These are phyloP conservation scores for Candolleomyces aberdarensis DNA, from an alignment of 768 basidiomycete species.

Conservation along the genomic window DNA sequence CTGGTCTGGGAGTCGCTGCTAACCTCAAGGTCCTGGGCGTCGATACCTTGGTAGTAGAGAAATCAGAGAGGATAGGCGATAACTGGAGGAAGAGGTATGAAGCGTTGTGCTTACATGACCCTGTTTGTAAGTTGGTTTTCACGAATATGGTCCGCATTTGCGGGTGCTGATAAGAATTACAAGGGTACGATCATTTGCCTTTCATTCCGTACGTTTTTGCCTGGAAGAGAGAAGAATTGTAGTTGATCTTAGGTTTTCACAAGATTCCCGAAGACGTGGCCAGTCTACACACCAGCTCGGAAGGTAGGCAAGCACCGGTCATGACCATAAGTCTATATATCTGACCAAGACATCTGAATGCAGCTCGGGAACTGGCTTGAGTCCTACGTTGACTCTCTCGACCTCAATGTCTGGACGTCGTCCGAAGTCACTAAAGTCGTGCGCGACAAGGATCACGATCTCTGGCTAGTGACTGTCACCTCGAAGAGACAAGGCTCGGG, in stretches of 20 bases:
- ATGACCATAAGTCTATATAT: neutral
- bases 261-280: conserved; percentile 32
- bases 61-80: conserved; percentile 55
- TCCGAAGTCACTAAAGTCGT: conserved; percentile 30
- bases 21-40: conserved; percentile 62
- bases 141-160: neutral
- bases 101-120: conserved; percentile 63
- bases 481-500: conserved; percentile 25
- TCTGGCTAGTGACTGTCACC: conserved; percentile 41
- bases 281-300: conserved; percentile 25
- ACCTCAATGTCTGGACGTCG: conserved; percentile 51
- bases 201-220: conserved; percentile 49
- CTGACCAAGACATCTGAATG: neutral
- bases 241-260: neutral
- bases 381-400: conserved; percentile 32
- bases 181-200: conserved; percentile 56
- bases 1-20: conserved; percentile 63
- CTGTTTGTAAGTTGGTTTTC: conserved; percentile 50
- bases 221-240: conserved; percentile 10
- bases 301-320: conserved; percentile 17
- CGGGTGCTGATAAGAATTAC: neutral
- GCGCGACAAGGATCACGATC: conserved; percentile 27
- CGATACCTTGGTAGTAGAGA: conserved; percentile 61
- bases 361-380: conserved; percentile 33
- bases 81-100: conserved; percentile 69